Conservation (phyloP, 306 rosid species). For the Cucurbita pepo region DNA sequence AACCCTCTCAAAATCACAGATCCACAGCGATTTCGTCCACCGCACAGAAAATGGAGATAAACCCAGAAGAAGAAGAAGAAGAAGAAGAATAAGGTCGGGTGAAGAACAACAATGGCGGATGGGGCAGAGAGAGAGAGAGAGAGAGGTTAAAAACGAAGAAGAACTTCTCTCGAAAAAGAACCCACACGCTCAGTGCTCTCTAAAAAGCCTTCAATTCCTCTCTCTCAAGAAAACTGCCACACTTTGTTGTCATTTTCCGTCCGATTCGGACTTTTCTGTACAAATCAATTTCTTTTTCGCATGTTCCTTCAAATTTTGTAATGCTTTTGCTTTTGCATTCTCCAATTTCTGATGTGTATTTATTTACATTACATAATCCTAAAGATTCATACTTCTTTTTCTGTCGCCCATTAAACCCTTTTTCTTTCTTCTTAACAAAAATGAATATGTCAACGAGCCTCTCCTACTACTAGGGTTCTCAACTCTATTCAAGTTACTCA, state of each 20-base stretch:
- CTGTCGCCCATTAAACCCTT: background rate
- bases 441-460: too few relatives aligned
- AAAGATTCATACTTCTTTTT: background rate
- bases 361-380: background rate
- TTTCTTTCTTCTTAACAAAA: too few relatives aligned
- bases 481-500: too few relatives aligned
- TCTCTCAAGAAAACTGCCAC: background rate
- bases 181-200: conserved; percentile 2
- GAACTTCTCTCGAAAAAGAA: background rate
- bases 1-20: conserved; percentile 7
- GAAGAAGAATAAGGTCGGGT: background rate
- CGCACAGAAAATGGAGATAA: background rate
- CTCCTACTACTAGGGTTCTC: too few relatives aligned
- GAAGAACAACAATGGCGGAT: background rate
- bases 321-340: background rate
- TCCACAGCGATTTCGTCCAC: background rate
- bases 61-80: background rate
- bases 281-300: background rate
- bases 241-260: conserved; percentile 4
- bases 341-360: background rate
- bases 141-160: background rate
- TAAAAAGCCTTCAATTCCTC: background rate
- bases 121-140: too few relatives aligned
- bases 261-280: background rate
- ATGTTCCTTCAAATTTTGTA: background rate